Evolutionary conservation across 2,329 filamentous ascomycete species (phyloP).

Genomic region (Aureobasidium sp.): DNA sequence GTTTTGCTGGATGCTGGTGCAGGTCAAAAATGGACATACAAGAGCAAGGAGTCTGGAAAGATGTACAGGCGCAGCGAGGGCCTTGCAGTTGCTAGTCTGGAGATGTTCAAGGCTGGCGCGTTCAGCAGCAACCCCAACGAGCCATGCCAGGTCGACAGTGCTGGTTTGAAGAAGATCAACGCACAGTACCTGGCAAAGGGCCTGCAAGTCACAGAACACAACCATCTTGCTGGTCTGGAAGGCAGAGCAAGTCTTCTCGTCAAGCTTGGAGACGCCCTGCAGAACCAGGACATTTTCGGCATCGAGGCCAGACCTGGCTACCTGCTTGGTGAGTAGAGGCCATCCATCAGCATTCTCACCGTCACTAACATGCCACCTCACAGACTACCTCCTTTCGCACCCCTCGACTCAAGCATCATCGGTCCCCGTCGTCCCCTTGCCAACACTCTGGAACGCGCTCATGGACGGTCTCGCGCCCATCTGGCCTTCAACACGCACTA

Average conservation of each 20-base stretch:
- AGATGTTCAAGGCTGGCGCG: slow-evolving; percentile 89
- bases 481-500: slow-evolving; percentile 80
- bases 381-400: slow-evolving; percentile 88
- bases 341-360: neutral
- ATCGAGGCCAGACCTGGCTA: slow-evolving; percentile 78
- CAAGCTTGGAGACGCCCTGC: slow-evolving; percentile 64
- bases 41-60: slow-evolving; percentile 77
- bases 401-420: slow-evolving; percentile 82
- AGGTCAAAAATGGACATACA: slow-evolving; percentile 85
- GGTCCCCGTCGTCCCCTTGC: slow-evolving; percentile 75
- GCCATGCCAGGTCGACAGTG: slow-evolving; percentile 82
- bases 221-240: slow-evolving; percentile 75
- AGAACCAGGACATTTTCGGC: slow-evolving; percentile 77
- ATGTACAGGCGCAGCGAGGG: slow-evolving; percentile 81
- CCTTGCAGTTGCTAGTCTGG: slow-evolving; percentile 65
- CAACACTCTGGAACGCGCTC: slow-evolving; percentile 81
- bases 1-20: slow-evolving; percentile 82
- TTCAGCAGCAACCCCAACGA: slow-evolving; percentile 78
- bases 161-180: slow-evolving; percentile 65
- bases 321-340: slow-evolving; percentile 63
- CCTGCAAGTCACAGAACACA: slow-evolving; percentile 72
- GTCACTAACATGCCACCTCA: slow-evolving; percentile 13
- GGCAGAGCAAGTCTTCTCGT: slow-evolving; percentile 73
- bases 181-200: slow-evolving; percentile 67
- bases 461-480: slow-evolving; percentile 80